phyloP scores from a whole-genome alignment of 2,329 filamentous ascomycete species.

The Fusarium nematophilum region DNA sequence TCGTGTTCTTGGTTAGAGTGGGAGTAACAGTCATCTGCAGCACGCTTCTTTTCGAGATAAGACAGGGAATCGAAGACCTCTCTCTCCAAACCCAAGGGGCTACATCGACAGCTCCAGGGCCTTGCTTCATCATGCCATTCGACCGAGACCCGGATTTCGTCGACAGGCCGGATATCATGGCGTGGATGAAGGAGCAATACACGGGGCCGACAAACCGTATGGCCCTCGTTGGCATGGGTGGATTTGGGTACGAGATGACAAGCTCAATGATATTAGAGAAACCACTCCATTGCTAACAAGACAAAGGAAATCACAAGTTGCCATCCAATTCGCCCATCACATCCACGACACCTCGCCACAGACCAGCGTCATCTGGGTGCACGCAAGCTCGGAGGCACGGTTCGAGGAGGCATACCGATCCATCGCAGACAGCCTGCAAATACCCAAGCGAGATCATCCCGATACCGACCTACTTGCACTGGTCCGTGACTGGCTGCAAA shows the following conservation, averaged over 20 bases:
- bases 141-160: conserved; percentile 48
- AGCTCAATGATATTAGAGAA: neutral
- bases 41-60: too few relatives aligned
- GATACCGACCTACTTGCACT: conserved; percentile 47
- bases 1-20: too few relatives aligned
- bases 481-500: conserved; percentile 45
- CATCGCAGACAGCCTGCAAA: conserved; percentile 47
- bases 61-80: too few relatives aligned
- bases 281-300: neutral
- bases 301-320: conserved; percentile 42
- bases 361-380: conserved; percentile 54
- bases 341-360: conserved; percentile 37
- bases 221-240: conserved; percentile 49
- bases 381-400: conserved; percentile 47
- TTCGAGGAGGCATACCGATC: conserved; percentile 50
- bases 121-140: conserved; percentile 38
- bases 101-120: neutral
- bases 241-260: conserved; percentile 34
- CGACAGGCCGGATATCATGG: conserved; percentile 41
- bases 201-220: conserved; percentile 36
- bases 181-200: conserved; percentile 37
- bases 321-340: conserved; percentile 52
- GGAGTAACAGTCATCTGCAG: too few relatives aligned
- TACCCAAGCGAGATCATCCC: conserved; percentile 45
- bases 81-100: too few relatives aligned